Percentiles rank a stretch among this genome's conserved stretches.
phyloP scores from a whole-genome alignment of 257 asterid genomes.

The Solanum medicagineum region DNA sequence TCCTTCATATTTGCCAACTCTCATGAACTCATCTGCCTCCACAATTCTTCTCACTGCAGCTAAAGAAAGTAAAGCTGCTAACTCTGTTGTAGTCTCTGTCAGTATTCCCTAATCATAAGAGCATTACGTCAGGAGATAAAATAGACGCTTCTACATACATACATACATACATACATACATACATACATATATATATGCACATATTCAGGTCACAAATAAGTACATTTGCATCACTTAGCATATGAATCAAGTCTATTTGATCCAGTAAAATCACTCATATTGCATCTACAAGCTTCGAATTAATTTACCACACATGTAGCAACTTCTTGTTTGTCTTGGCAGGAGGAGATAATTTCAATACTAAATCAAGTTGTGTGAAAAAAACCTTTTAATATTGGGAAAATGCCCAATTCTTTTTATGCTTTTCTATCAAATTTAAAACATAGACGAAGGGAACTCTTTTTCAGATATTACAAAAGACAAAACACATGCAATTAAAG shows the following conservation, averaged over 20 bases:
- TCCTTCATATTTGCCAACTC: slow-evolving; percentile 33
- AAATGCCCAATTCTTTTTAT: too few species aligned
- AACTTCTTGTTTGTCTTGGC: neutral
- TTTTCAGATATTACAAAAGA: too few species aligned
- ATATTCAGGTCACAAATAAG: too few species aligned
- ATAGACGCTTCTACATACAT: neutral
- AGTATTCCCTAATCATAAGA: slow-evolving; percentile 59
- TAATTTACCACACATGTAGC: neutral
- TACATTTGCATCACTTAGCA: neutral
- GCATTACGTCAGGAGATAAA: neutral
- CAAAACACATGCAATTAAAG: too few species aligned
- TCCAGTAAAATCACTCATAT: neutral
- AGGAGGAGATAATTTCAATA: too few species aligned
- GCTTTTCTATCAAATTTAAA: too few species aligned
- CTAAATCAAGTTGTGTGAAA: too few species aligned
- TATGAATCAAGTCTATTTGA: neutral
- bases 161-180: neutral
- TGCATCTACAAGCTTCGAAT: neutral
- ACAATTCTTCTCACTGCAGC: slow-evolving; percentile 92
- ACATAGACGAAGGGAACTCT: too few species aligned
- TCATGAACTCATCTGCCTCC: slow-evolving; percentile 96
- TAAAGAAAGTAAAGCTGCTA: slow-evolving; percentile 85
- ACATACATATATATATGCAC: neutral
- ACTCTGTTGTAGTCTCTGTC: slow-evolving; percentile 92
- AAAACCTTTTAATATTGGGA: too few species aligned